phyloP scores from a whole-genome alignment of 2,329 filamentous ascomycete species.

The Plenodomus lindquistii region DNA sequence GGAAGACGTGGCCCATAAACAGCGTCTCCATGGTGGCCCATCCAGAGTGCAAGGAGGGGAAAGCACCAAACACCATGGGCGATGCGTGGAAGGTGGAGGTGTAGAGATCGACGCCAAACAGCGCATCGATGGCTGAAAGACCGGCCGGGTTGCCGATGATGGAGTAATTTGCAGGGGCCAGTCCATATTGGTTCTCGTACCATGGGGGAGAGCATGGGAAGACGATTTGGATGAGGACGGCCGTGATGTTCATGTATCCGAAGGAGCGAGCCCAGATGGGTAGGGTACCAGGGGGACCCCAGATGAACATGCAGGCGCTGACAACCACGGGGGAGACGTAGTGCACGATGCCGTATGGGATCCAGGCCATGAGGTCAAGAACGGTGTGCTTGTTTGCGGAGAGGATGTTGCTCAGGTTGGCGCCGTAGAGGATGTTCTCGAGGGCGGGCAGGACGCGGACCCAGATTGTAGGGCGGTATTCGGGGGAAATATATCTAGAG shows the following conservation, averaged over 20 bases:
- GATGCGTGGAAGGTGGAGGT: constrained; percentile 89
- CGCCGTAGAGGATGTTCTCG: constrained; percentile 95
- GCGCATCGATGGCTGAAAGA: constrained; percentile 81
- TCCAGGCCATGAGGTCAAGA: constrained; percentile 87
- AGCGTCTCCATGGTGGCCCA: constrained; percentile 87
- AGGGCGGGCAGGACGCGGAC: constrained; percentile 91
- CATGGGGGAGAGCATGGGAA: constrained; percentile 95
- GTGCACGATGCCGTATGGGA: constrained; percentile 90
- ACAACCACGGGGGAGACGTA: constrained; percentile 83
- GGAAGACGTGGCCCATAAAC: constrained; percentile 93
- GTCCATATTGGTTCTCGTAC: constrained; percentile 92
- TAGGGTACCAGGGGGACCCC: constrained; percentile 80
- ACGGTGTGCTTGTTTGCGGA: constrained; percentile 84
- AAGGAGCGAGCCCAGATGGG: constrained; percentile 86
- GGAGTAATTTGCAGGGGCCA: constrained; percentile 89
- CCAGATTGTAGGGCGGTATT: constrained; percentile 92
- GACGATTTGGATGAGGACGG: constrained; percentile 83
- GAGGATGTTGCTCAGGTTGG: constrained; percentile 93
- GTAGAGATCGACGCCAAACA: constrained; percentile 92
- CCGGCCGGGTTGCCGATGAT: constrained; percentile 90
- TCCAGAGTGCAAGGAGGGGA: constrained; percentile 89
- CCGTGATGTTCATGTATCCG: constrained; percentile 88
- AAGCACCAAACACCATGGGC: constrained; percentile 90
- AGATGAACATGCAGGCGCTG: constrained; percentile 81
- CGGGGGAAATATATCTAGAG: constrained; percentile 79